Conservation (phyloP, 257 asterid species). For the Salvia rosmarinus region DNA sequence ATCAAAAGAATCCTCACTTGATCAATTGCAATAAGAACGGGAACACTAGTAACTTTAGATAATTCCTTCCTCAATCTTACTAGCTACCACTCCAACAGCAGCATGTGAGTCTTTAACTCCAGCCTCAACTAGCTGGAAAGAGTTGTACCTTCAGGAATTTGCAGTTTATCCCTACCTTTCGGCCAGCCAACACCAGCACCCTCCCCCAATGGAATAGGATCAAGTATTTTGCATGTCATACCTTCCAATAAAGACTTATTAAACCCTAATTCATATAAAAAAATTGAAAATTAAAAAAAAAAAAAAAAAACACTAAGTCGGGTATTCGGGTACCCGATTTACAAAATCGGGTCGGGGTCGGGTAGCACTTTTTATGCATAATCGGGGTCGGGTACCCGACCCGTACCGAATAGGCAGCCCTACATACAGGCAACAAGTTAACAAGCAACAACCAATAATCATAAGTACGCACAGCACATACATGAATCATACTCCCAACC, state of each 20-base stretch:
- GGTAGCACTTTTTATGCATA: no score
- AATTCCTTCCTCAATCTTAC: slow-evolving; percentile 91
- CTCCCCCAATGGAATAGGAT: slow-evolving; percentile 87
- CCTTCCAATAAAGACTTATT: slow-evolving; percentile 63
- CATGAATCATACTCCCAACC: no score
- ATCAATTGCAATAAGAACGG: slow-evolving; percentile 93
- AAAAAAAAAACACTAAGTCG: slow-evolving; percentile 27
- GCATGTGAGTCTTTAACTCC: slow-evolving; percentile 76
- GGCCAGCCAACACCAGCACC: slow-evolving; percentile 91
- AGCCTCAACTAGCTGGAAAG: slow-evolving; percentile 74
- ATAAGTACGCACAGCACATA: no score
- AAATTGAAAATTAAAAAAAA: slow-evolving; percentile 69
- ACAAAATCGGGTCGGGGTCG: no score
- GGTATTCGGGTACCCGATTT: no score
- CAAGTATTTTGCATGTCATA: slow-evolving; percentile 63
- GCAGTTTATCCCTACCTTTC: slow-evolving; percentile 64
- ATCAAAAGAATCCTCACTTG: slow-evolving; percentile 59
- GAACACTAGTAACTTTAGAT: slow-evolving; percentile 74
- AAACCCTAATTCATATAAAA: no score
- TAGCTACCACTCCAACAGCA: slow-evolving; percentile 85
- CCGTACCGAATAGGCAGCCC: no score
- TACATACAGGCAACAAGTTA: no score
- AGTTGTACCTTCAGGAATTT: slow-evolving; percentile 68
- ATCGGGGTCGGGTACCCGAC: no score
- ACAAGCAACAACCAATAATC: no score